Base-by-base conservation (phyloP, 805 yeast genomes). In the Yarrowia deformans region DNA sequence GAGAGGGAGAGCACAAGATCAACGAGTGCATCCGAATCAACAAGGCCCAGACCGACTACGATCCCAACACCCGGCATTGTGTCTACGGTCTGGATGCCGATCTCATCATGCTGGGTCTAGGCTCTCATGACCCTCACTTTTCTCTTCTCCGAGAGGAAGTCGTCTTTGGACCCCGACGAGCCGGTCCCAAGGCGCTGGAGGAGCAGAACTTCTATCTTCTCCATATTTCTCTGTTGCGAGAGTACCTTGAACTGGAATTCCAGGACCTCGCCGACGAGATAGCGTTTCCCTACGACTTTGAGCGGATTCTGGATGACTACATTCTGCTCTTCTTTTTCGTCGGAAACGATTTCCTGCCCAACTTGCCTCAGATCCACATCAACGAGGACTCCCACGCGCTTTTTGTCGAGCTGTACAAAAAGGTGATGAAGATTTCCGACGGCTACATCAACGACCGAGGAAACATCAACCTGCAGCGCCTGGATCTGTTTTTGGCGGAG, bases 351-450 rank as follows among this genome's bases (percentile, higher is more conserved):
- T 95, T 95, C 87, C 84, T 95, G 76, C 99, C 99, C 34, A 91
- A 95, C 77, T 84, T 96, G 74, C 99, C 99, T 0, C 97, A 93
- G 78, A 83, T 95, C 73, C 93, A 91, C 77, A 84, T 95, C 72
- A 93, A 93, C 77, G 95, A 93, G 74, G 98, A 98, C 73, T 99
- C 98, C 0, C 90, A 95, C 81, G 97, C 98, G n/a, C 84, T 93
- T 39, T 83, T 95, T 75, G 83, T 95, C 73, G 91, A 89, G 71
- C 89, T 97, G 16, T 95, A 95, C 81, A 95, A 93, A 77, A 88
- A 87, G 74, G 87, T 93, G 35, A 82, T 95, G 76, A 83, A 84
- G 72, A 84, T 84, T 71, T 80, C 87, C 69, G 97, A 90, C 76
- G 97, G 97, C 6, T 95, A 95, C 75, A 82, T 95, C 70, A 91